phyloP scores from a whole-genome alignment of 371 early-diverging fungal species.

The Lichtheimia corymbifera region DNA sequence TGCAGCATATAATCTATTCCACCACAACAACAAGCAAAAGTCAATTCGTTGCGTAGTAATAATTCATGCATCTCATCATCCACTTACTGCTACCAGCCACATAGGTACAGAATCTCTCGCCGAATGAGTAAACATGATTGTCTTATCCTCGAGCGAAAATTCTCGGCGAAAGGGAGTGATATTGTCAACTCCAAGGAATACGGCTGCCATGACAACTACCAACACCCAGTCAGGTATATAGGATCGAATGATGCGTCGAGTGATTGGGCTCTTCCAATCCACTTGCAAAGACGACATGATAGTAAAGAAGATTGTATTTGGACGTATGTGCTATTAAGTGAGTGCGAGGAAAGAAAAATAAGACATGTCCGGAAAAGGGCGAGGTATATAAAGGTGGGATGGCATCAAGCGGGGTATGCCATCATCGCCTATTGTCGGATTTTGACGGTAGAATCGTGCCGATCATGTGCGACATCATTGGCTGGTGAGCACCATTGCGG shows the following conservation, averaged over 20 bases:
- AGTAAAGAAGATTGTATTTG: too few species aligned
- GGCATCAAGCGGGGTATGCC: too few species aligned
- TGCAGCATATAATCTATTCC: constrained; percentile 25
- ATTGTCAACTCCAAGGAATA: constrained; percentile 52
- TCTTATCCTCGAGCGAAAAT: constrained; percentile 66
- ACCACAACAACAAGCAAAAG: not conserved
- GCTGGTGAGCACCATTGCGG: too few species aligned
- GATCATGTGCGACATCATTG: too few species aligned
- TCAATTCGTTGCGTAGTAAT: too few species aligned
- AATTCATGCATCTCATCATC: not conserved
- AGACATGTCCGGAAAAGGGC: too few species aligned
- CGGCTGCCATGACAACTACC: constrained; percentile 50
- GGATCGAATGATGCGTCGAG: constrained; percentile 41
- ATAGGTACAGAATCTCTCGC: constrained; percentile 3
- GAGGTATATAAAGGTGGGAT: too few species aligned
- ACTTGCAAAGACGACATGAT: constrained; percentile 1
- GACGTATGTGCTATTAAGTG: too few species aligned
- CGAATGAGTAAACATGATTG: constrained; percentile 51
- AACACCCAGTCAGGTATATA: constrained; percentile 67
- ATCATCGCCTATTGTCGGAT: too few species aligned
- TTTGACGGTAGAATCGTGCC: too few species aligned
- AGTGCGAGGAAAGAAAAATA: too few species aligned
- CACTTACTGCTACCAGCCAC: constrained; percentile 5
- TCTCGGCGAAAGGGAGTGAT: constrained; percentile 66
- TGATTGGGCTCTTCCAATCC: constrained; percentile 12